These are phyloP conservation scores for Jatropha multifida DNA, from an alignment of 441 rosid species.

Conservation along the genomic window DNA sequence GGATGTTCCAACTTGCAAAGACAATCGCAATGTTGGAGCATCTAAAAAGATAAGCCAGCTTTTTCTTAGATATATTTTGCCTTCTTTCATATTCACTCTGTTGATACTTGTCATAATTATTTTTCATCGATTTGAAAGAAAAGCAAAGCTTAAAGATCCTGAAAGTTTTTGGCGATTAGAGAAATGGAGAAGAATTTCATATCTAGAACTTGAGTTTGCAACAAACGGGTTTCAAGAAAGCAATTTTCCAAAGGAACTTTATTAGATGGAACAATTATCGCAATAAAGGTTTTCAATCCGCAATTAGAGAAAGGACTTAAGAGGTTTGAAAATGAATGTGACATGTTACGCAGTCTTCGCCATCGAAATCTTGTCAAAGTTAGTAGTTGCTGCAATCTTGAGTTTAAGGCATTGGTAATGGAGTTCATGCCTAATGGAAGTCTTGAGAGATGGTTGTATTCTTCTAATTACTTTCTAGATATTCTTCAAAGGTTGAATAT, in stretches of 20 bases:
- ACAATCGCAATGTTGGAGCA: no score
- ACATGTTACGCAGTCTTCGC: slow-evolving; percentile 4
- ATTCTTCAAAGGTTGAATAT: not conserved
- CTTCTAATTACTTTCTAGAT: not conserved
- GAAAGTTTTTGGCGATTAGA: not conserved
- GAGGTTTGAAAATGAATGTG: slow-evolving; percentile 14
- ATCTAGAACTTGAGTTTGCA: slow-evolving; percentile 20
- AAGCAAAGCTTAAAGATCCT: not conserved
- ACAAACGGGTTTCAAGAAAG: slow-evolving; percentile 10
- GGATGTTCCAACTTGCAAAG: slow-evolving; percentile 11
- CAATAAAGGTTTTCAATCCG: slow-evolving; percentile 13
- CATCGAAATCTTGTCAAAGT: slow-evolving; percentile 18
- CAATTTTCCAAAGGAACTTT: slow-evolving; percentile 11
- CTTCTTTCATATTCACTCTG: not conserved
- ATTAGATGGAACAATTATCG: slow-evolving; percentile 3
- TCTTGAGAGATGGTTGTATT: slow-evolving; percentile 14
- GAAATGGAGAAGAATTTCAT: slow-evolving; percentile 28
- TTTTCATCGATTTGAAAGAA: not conserved
- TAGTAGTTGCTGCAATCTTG: not conserved
- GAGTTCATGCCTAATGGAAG: slow-evolving; percentile 17
- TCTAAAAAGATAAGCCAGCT: not conserved
- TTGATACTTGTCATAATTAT: not conserved
- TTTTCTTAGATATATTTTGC: slow-evolving; percentile 10
- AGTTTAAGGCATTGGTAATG: slow-evolving; percentile 1
- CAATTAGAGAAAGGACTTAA: slow-evolving; percentile 4